Base-by-base conservation (phyloP, 805 yeast genomes). In the Pichia exigua region DNA sequence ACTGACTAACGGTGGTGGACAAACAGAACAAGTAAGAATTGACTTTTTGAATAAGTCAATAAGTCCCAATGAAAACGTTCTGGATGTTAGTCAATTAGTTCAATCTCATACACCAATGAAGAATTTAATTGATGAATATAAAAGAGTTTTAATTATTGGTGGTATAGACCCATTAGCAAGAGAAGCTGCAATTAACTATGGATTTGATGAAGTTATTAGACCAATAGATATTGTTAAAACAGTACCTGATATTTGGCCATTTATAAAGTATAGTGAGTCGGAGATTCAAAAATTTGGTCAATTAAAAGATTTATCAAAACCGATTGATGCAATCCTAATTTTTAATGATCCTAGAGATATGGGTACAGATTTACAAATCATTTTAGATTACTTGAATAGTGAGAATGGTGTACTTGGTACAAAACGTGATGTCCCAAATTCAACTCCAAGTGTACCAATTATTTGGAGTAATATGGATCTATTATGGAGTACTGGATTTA, bases 1-100 rank as follows among this genome's bases (percentile, higher is more conserved):
- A 42, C 72, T 91, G 62, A 90, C 97, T 10, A 90, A 91, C 64
- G 97, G 97, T 21, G 97, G 97, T 8, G 97, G 97, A 2, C 75
- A 75, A 32, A 67, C 77, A 13, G 97, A 90, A 61, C 54, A 61
- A 6, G 74, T 73, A n/a, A 71, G 96, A 43, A 79, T 82, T 1
- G 70, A 72, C 2, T 76, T 73, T 35, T 64, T 87, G 8, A 74
- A 81, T 2, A 60, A n/a, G 1, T 15, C 44, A n/a, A 40, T 51
- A 40, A 35, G 39, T 9, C 26, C 44, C 9, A 26, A 43, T 22
- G 67, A 71, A 1, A 65, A 83, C 15, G n/a, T 35, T 35, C 6
- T 35, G 12, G 68, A 75, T 21, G 75, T 80, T 2, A 65, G 72
- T 42, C 96, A 90, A 61, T 70, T 91, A 40, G 81, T 91, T 17